Conservation (phyloP, 225 moss, liverwort and hornwort genomes). For the Climacium dendroides region DNA sequence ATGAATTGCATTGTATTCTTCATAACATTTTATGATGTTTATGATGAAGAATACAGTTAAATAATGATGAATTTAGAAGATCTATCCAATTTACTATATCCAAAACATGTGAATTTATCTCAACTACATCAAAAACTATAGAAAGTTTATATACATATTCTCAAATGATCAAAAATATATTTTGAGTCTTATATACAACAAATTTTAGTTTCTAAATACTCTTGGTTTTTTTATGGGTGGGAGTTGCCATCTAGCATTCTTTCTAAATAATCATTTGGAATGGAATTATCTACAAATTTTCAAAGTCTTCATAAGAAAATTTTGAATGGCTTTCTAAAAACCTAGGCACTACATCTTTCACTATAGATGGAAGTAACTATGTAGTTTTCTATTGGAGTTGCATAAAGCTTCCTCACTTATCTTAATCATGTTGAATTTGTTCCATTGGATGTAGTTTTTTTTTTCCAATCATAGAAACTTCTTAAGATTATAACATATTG, state of each 20-base stretch:
- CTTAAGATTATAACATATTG: not conserved
- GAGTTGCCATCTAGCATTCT: not conserved
- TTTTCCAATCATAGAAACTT: not conserved
- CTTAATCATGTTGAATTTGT: not conserved
- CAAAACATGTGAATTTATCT: rapidly evolving
- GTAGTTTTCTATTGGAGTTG: too few species aligned
- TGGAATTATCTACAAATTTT: not conserved
- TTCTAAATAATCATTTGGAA: not conserved
- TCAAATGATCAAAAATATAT: not conserved
- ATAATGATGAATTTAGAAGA: not conserved
- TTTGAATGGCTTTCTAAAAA: not conserved
- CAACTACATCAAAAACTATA: rapidly evolving
- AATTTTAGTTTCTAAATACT: not conserved
- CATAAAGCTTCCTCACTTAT: not conserved
- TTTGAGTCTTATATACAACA: not conserved
- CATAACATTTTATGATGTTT: too few species aligned
- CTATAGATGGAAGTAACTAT: too few species aligned
- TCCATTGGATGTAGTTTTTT: not conserved
- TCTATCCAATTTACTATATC: rapidly evolving
- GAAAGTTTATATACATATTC: too few species aligned
- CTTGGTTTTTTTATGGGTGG: not conserved
- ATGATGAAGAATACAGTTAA: not conserved
- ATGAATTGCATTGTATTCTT: too few species aligned
- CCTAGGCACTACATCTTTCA: not conserved
- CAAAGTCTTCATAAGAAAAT: not conserved